Evolutionary conservation across 768 basidiomycete species (phyloP), one percentile per base, ranked within the genome.

Genomic region (Rhizopogon salebrosus): DNA sequence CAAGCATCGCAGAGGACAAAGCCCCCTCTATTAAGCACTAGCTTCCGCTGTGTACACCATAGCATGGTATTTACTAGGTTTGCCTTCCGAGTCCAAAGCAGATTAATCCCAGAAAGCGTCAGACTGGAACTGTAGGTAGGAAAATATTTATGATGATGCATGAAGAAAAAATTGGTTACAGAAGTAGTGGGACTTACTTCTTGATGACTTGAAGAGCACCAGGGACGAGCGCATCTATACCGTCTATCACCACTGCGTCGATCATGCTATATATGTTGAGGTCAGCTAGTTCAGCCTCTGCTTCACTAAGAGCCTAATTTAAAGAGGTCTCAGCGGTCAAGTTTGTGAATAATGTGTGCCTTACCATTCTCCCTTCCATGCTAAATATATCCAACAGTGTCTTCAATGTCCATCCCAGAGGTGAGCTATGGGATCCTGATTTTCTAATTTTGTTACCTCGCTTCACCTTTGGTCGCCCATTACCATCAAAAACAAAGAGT

Each of bases 401-500:
- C 49, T 64, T 58, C 24, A n/a, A n/a, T n/a, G n/a, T n/a, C n/a
- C n/a, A 69, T 51, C 6, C 42, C 55, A 14, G 36, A 38, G 0
- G 60, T 63, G 20, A 66, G 2, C 20, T 22, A 53, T 67, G 65
- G 3, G 56, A 57, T 3, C 64, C 64, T 13, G 27, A 39, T 20
- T 65, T 66, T 8, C 62, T 62, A 56, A 57, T 49, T 40, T 53
- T 61, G 46, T 61, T 72, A 41, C 70, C 68, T 24, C 76, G 63
- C 60, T 79, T 78, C 29, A 70, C 52, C 10, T 63, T 57, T 2
- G 76, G 77, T 42, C 77, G 66, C 31, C 69, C 57, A 1, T 71
- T 65, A 0, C 77, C 78, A 55, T 79, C 75, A 55, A 77, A 79
- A 8, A 78, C 75, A 60, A 78, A 78, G 1, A 78, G 64, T 18